Evolutionary conservation across 306 rosid species (phyloP).

Genomic region (Quercus agrifolia): DNA sequence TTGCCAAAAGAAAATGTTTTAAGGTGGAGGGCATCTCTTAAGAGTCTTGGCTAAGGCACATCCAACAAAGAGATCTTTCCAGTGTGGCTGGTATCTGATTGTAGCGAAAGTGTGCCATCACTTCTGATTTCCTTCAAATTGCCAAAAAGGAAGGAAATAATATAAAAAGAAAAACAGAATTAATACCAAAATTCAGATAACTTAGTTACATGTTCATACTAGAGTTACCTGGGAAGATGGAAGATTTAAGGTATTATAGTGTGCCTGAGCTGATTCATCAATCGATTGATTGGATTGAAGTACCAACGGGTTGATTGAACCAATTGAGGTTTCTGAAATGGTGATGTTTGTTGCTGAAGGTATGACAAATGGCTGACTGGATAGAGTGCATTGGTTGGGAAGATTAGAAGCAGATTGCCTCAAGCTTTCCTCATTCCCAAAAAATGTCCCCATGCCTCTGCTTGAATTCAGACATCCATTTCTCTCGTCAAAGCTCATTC

Average conservation of each 20-base stretch:
- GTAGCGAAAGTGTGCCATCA: constrained; percentile 32
- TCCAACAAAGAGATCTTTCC: constrained; percentile 41
- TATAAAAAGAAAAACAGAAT: not conserved
- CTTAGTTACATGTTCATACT: not conserved
- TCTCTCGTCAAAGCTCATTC: constrained; percentile 46
- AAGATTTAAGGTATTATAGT: constrained; percentile 23
- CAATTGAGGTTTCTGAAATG: constrained; percentile 38
- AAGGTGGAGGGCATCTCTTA: constrained; percentile 6
- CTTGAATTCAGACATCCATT: constrained; percentile 40
- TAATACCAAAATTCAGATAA: constrained; percentile 6
- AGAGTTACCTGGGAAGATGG: constrained; percentile 37
- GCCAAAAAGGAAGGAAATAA: constrained; percentile 10
- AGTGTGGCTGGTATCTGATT: constrained; percentile 35
- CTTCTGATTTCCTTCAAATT: constrained; percentile 38
- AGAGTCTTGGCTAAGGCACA: constrained; percentile 22
- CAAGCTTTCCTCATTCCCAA: constrained; percentile 34
- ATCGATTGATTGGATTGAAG: not conserved
- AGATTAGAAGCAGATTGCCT: constrained; percentile 33
- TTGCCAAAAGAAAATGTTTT: constrained; percentile 18
- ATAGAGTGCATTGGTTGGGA: constrained; percentile 42
- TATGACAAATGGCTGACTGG: constrained; percentile 37
- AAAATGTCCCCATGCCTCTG: constrained; percentile 31
- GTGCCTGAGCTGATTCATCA: constrained; percentile 44
- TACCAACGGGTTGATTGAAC: not conserved
- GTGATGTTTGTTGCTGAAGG: constrained; percentile 38